Conservation (phyloP, 768 basidiomycete species). For the Tubosaeta sp. region DNA sequence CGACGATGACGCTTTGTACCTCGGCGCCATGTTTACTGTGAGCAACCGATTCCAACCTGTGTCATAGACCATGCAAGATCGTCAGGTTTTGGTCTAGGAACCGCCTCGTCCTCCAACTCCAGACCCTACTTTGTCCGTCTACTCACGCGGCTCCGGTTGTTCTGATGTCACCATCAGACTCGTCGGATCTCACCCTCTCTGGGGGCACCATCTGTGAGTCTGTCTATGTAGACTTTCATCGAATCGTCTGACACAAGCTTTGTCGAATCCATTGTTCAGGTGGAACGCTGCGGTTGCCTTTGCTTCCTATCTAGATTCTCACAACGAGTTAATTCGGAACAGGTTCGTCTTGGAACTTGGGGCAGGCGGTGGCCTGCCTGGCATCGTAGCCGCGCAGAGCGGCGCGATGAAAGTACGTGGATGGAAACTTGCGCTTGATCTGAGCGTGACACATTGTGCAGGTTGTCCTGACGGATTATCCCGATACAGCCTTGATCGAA, state of each 20-base stretch:
- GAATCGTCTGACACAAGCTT: neutral
- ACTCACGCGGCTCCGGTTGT: slow-evolving; percentile 33
- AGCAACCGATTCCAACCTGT: slow-evolving; percentile 12
- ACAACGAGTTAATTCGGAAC: slow-evolving; percentile 41
- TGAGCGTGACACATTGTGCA: slow-evolving; percentile 23
- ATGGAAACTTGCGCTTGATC: neutral
- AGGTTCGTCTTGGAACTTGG: slow-evolving; percentile 79
- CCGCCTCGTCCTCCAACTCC: slow-evolving; percentile 65
- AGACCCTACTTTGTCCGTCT: slow-evolving; percentile 50
- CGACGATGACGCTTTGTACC: slow-evolving; percentile 28
- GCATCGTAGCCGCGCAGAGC: slow-evolving; percentile 66
- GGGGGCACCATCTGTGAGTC: slow-evolving; percentile 74
- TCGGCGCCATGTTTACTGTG: slow-evolving; percentile 52
- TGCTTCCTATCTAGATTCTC: slow-evolving; percentile 62
- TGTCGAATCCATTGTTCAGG: slow-evolving; percentile 33
- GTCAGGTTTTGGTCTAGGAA: slow-evolving; percentile 36
- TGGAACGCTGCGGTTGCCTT: slow-evolving; percentile 80
- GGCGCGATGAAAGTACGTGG: slow-evolving; percentile 58
- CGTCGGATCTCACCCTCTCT: slow-evolving; percentile 76
- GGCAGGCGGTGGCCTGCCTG: slow-evolving; percentile 88
- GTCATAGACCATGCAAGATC: neutral
- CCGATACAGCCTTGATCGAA: slow-evolving; percentile 67
- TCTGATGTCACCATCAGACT: slow-evolving; percentile 54
- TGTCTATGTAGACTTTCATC: neutral
- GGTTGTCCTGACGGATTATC: slow-evolving; percentile 92